Base-by-base conservation (phyloP, 1,284 basidiomycete species). In the Naganishia albida region DNA sequence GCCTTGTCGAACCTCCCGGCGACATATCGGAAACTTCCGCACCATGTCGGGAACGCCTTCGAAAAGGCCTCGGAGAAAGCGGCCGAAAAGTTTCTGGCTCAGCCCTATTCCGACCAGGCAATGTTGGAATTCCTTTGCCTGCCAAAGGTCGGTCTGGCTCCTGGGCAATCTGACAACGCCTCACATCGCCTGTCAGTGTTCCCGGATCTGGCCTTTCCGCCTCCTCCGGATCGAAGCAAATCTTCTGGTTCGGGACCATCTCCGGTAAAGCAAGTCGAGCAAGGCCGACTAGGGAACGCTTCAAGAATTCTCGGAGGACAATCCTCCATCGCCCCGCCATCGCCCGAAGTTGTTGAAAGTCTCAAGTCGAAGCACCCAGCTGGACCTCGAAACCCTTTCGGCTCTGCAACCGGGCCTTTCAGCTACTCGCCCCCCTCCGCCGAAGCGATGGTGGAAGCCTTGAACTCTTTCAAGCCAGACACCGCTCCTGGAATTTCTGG, bases 401-500 rank as follows among this genome's bases (percentile, higher is more conserved):
- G 8, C 25, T 2, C 15, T 13, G 15, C 16, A n/a, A 8, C 8
- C 3, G 46, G 46, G 3, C 46, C 46, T 4, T 20, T 25, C 2
- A 49, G 25, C 15, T 2, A 7, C 46, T n/a, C 46, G 15, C 6
- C 46, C 1, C 46, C 46, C 3, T 49, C 46, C 12, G 23, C 46
- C 3, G 46, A 52, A 20, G 46, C 15, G 18, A 49, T 49, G 3
- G 15, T 49, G n/a, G 6, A 49, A 25, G 46, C 46, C 3, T 20
- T 49, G 15, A 12, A 23, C 16, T 49, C 8, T 8, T 49, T 49
- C 15, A 49, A 49, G 46, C 51, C 15, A 20, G 51, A 53, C 28
- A 53, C 51, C 2, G 51, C 51, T 26, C 51, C 51, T 10, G 51
- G 51, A 4, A n/a, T 53, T 16, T 53, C 51, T 12, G 51, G 51